Percentiles rank a stretch among this genome's conserved stretches.
Conservation (phyloP, 805 yeast genomes). For the Saccharomyces eubayanus region DNA sequence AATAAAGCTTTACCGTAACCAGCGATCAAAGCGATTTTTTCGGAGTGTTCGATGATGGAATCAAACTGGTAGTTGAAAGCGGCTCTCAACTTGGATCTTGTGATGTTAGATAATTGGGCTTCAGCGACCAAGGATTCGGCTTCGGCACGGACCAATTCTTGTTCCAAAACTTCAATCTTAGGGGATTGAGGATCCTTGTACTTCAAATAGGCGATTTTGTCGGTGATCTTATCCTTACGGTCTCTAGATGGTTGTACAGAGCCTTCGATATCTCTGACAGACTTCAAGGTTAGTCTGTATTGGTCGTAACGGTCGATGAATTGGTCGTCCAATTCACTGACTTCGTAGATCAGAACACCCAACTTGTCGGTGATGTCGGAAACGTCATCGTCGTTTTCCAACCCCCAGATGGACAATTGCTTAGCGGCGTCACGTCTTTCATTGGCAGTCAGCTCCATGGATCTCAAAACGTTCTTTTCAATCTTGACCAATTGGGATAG, state of each 20-base stretch:
- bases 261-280: slow-evolving; percentile 76
- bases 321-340: slow-evolving; percentile 82
- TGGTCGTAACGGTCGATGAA: slow-evolving; percentile 81
- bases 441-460: slow-evolving; percentile 65
- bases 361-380: slow-evolving; percentile 80
- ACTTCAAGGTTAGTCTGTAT: slow-evolving; percentile 73
- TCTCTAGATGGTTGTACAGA: slow-evolving; percentile 85
- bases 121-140: slow-evolving; percentile 88
- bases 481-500: slow-evolving; percentile 66
- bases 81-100: slow-evolving; percentile 79
- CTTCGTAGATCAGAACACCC: slow-evolving; percentile 73
- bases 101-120: slow-evolving; percentile 82
- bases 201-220: slow-evolving; percentile 74
- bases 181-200: slow-evolving; percentile 80
- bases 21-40: slow-evolving; percentile 77
- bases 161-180: slow-evolving; percentile 72
- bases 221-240: slow-evolving; percentile 77
- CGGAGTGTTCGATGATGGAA: slow-evolving; percentile 77
- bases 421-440: slow-evolving; percentile 78
- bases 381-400: slow-evolving; percentile 77
- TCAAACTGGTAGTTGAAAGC: slow-evolving; percentile 81
- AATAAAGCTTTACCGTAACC: slow-evolving; percentile 83
- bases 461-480: slow-evolving; percentile 74
- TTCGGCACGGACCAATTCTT: slow-evolving; percentile 84
- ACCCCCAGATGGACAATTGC: slow-evolving; percentile 82